phyloP scores from a whole-genome alignment of 371 early-diverging fungal genomes.

The Haplosporangium sp. region DNA sequence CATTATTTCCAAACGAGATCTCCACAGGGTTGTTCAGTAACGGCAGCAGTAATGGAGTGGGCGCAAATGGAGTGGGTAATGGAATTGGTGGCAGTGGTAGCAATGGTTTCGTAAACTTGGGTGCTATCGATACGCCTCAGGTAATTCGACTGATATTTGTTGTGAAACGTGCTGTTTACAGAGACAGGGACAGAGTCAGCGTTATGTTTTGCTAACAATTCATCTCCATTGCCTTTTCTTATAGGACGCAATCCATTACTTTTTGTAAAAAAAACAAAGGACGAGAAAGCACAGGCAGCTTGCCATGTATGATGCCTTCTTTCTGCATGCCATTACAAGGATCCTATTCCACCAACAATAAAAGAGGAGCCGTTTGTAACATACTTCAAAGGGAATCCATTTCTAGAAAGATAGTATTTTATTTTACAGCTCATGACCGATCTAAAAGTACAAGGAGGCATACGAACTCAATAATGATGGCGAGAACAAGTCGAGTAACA shows the following conservation, averaged over 20 bases:
- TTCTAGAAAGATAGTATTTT: too few species aligned
- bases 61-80: slow-evolving; percentile 2
- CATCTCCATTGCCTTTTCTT: background rate
- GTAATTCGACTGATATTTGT: slow-evolving; percentile 11
- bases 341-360: too few species aligned
- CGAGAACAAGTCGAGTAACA: background rate
- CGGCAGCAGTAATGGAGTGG: slow-evolving; percentile 7
- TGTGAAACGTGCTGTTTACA: background rate
- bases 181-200: too few species aligned
- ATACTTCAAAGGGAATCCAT: too few species aligned
- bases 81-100: slow-evolving; percentile 7
- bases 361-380: too few species aligned
- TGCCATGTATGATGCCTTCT: slow-evolving; percentile 1
- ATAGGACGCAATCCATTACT: slow-evolving; percentile 49
- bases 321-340: background rate
- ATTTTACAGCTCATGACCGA: slow-evolving; percentile 11
- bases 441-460: slow-evolving; percentile 5
- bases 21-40: slow-evolving; percentile 14
- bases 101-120: slow-evolving; percentile 7
- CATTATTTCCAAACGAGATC: slow-evolving; percentile 35
- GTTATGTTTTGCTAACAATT: background rate
- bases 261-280: slow-evolving; percentile 14
- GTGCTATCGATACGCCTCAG: slow-evolving; percentile 22
- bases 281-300: background rate
- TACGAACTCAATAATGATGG: background rate